A percentile compares a stretch with the other conserved stretches of the same genome.
Conservation (phyloP, 2,329 filamentous ascomycete genomes). For the Neofusicoccum umdonicola region DNA sequence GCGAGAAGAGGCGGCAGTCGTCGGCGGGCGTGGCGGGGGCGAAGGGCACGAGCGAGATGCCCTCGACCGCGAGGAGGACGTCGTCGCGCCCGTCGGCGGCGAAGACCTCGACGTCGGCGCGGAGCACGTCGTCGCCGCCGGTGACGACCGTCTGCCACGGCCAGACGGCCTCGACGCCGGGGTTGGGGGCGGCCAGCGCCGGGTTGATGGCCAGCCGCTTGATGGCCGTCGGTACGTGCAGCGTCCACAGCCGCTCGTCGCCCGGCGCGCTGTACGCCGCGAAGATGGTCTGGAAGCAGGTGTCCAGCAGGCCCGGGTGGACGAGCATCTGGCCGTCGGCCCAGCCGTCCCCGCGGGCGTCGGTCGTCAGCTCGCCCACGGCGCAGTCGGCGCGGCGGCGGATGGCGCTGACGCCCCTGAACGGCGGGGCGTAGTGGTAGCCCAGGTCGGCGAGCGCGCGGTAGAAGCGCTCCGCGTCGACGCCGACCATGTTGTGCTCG, state of each 20-base stretch:
- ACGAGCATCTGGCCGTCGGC: background rate
- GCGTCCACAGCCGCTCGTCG: constrained; percentile 27
- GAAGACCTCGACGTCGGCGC: background rate
- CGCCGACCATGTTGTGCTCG: background rate
- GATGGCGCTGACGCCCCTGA: background rate
- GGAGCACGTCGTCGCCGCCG: background rate
- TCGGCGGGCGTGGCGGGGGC: background rate
- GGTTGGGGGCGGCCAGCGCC: no score
- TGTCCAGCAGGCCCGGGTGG: constrained; percentile 32
- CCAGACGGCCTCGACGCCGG: background rate
- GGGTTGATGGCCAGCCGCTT: constrained; percentile 12
- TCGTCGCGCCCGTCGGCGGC: background rate
- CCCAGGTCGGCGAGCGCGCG: constrained; percentile 21
- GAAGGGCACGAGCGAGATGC: background rate
- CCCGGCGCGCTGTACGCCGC: constrained; percentile 30
- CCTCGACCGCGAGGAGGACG: background rate
- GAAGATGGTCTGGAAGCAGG: constrained; percentile 31
- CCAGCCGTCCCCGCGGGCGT: no score
- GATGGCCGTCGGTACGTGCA: constrained; percentile 26
- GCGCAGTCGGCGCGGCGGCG: constrained; percentile 17
- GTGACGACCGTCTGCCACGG: background rate
- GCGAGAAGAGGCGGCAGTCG: background rate
- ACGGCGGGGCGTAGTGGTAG: constrained; percentile 23
- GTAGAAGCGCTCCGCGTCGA: constrained; percentile 23
- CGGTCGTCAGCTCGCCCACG: background rate